Conservation (phyloP, 768 basidiomycete species). For the Ramaria sp. region DNA sequence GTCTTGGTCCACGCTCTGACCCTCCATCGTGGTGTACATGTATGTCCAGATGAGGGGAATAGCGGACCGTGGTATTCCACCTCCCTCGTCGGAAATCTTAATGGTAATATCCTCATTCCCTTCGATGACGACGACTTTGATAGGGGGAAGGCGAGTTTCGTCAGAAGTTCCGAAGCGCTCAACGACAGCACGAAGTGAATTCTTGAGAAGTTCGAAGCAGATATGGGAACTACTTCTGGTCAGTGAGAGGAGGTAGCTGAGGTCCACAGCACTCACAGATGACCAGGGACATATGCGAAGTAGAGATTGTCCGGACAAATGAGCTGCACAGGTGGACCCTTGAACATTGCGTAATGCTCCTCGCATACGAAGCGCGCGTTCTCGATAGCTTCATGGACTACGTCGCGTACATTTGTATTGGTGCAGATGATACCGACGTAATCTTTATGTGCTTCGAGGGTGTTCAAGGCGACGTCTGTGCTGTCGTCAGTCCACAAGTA, state of each 20-base stretch:
- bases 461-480: constrained; percentile 89
- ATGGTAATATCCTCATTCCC: constrained; percentile 98
- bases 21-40: constrained; percentile 85
- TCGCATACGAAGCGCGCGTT: constrained; percentile 65
- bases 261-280: constrained; percentile 35
- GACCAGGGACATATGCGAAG: constrained; percentile 94
- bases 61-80: constrained; percentile 81
- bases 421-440: constrained; percentile 99
- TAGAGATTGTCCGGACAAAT: constrained; percentile 81
- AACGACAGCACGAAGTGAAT: constrained; percentile 93
- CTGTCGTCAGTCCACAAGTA: constrained; percentile 2
- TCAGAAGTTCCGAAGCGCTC: constrained; percentile 80
- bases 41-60: constrained; percentile 98
- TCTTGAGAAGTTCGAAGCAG: constrained; percentile 93
- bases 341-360: constrained; percentile 74
- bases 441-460: constrained; percentile 76
- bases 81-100: constrained; percentile 97
- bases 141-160: constrained; percentile 75
- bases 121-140: constrained; percentile 91
- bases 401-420: constrained; percentile 89
- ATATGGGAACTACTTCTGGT: constrained; percentile 59
- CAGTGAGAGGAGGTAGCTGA: constrained; percentile 1
- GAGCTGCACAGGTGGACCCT: constrained; percentile 90
- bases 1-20: constrained; percentile 61
- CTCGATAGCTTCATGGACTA: constrained; percentile 97